Base-by-base conservation (phyloP, 2,329 filamentous ascomycete genomes). In the Alternaria arbusti region DNA sequence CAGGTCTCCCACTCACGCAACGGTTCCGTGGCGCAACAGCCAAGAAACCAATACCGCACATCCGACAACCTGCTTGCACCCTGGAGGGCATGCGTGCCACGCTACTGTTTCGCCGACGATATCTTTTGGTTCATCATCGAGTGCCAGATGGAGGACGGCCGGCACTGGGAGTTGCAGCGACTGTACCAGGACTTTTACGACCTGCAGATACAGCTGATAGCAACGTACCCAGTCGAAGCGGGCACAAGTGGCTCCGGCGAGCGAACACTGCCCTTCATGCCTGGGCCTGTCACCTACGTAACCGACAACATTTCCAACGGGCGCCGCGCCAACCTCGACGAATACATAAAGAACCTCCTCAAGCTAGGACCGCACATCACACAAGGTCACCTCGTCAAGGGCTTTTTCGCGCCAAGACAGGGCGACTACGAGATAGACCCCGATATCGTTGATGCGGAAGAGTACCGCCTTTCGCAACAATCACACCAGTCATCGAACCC, bases 51-150 rank as follows among this genome's bases (percentile, higher is more conserved):
- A 58, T 79, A 80, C 40, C 73, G 70, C 49, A 67, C 69, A 11
- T 74, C 75, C 58, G 75, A 84, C 70, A 63, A 74, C 81, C 82
- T 93, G 8, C 88, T 90, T 69, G 91, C 94, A 3, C 95, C 96
- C 0, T 83, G 96, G 52, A 88, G 89, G 60, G 96, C 95, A 12
- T 91, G 89, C 56, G 97, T 98, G 71, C 94, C 95, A 15, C 88
- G 93, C 65, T 98, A 97, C 82, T 97, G 93, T 79, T 98, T 96
- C 75, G 93, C 94, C 63, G 95, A 98, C 77, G 94, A 97, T 72
- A 97, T 97, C 79, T 98, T 98, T 81, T 98, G 96, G 93, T 99
- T 98, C 76, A 92, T 97, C 58, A 95, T 99, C 63, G 94, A 97
- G 79, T 93, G 92, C 23, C 87, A 90, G 73, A 88, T 98, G 80